Conservation (phyloP, 169 alveolate genomes). For the Haemoproteus tartakovskyi region DNA sequence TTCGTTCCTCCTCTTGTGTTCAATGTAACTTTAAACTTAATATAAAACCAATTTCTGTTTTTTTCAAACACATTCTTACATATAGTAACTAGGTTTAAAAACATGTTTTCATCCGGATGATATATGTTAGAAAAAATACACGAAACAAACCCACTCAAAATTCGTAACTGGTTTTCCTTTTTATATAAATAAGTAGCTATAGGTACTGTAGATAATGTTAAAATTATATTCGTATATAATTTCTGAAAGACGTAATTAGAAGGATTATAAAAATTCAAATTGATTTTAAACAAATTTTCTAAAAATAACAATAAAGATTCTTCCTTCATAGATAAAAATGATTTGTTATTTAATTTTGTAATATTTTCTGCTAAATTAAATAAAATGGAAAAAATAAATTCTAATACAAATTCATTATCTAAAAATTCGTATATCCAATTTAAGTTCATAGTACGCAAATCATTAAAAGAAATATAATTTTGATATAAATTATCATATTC, state of each 20-base stretch:
- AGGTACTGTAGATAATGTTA: slow-evolving; percentile 19
- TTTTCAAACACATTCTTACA: slow-evolving; percentile 58
- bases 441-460: neutral
- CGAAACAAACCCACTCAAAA: slow-evolving; percentile 13
- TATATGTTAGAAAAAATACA: slow-evolving; percentile 26
- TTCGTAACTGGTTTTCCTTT: slow-evolving; percentile 25
- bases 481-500: too few species aligned
- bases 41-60: slow-evolving; percentile 19
- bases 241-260: slow-evolving; percentile 20
- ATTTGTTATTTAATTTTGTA: slow-evolving; percentile 18
- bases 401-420: neutral
- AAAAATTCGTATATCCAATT: neutral
- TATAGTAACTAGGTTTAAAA: slow-evolving; percentile 15
- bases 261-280: slow-evolving; percentile 21
- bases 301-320: slow-evolving; percentile 21
- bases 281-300: slow-evolving; percentile 12
- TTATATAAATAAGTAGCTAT: slow-evolving; percentile 30
- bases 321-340: slow-evolving; percentile 38
- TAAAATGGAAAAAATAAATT: slow-evolving; percentile 6
- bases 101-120: slow-evolving; percentile 28
- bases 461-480: too few species aligned
- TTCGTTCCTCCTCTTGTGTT: neutral
- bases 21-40: slow-evolving; percentile 9
- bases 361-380: slow-evolving; percentile 32
- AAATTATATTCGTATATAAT: slow-evolving; percentile 9